Conservation (phyloP, 345 rosid species). For the Populus davidiana region DNA sequence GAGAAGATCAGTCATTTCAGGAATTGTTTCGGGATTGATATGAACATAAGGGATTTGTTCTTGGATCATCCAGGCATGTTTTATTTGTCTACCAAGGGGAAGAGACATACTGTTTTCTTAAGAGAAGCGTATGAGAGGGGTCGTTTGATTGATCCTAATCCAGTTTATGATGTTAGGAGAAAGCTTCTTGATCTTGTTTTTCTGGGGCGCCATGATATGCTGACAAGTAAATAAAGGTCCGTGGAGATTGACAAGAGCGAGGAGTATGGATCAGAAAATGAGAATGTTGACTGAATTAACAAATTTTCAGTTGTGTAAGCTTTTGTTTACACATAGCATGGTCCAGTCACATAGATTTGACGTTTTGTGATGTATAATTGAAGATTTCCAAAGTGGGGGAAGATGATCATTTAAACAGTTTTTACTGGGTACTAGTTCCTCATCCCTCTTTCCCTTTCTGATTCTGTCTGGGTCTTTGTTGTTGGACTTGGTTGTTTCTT, state of each 20-base stretch:
- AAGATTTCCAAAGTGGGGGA: too few relatives aligned
- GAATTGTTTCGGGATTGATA: constrained; percentile 71
- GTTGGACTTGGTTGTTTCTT: too few relatives aligned
- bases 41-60: constrained; percentile 81
- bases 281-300: neutral
- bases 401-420: too few relatives aligned
- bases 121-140: constrained; percentile 89
- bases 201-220: constrained; percentile 53
- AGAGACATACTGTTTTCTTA: constrained; percentile 74
- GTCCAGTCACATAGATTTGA: neutral
- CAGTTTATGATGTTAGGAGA: constrained; percentile 63
- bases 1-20: constrained; percentile 93
- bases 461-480: too few relatives aligned
- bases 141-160: constrained; percentile 57
- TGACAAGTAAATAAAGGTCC: constrained; percentile 16
- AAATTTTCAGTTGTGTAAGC: too few relatives aligned
- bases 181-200: constrained; percentile 82
- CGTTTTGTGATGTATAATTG: neutral
- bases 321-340: neutral
- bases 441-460: too few relatives aligned
- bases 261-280: neutral
- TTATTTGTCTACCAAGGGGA: constrained; percentile 79
- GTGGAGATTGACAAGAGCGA: neutral
- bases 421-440: too few relatives aligned
- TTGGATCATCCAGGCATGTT: constrained; percentile 89